A percentile compares a stretch with the other conserved stretches of the same genome.
Evolutionary conservation across 305 asterid genomes (phyloP).

Genomic region (Fraxinus albicans): DNA sequence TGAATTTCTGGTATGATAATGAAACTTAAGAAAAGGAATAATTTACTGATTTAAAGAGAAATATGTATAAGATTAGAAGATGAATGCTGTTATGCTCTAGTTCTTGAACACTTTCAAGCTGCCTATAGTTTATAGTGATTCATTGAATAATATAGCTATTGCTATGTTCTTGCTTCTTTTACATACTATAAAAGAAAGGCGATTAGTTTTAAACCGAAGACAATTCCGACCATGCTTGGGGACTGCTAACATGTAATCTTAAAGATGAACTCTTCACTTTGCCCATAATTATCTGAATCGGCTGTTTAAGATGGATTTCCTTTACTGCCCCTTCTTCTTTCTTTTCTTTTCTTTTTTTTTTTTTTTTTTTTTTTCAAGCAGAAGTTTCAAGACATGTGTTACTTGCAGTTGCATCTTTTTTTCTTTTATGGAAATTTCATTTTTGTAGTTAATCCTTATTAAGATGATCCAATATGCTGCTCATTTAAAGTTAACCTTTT

Average conservation of each 20-base stretch:
- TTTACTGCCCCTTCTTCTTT: not conserved
- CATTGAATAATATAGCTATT: not conserved
- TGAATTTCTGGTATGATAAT: not conserved
- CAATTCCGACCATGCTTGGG: not conserved
- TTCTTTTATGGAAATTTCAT: not conserved
- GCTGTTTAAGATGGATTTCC: not conserved
- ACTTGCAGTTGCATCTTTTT: not conserved
- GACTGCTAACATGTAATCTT: not conserved
- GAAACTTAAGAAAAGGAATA: not conserved
- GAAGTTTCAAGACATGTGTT: not conserved
- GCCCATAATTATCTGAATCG: not conserved
- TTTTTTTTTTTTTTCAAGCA: not conserved
- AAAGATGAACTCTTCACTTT: not conserved
- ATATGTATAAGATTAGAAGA: not conserved
- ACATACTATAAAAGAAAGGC: not conserved
- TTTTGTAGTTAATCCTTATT: not conserved
- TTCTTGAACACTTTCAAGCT: not conserved
- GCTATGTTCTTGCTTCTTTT: not conserved
- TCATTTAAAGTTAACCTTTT: not conserved
- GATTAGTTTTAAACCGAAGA: not conserved
- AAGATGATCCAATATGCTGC: not conserved
- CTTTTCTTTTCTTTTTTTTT: not conserved
- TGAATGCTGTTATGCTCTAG: not conserved
- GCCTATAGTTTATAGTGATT: not conserved
- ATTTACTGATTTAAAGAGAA: not conserved